These are phyloP conservation scores for Punctularia strigosozonata DNA, from an alignment of 768 basidiomycete genomes.

Conservation along the genomic window DNA sequence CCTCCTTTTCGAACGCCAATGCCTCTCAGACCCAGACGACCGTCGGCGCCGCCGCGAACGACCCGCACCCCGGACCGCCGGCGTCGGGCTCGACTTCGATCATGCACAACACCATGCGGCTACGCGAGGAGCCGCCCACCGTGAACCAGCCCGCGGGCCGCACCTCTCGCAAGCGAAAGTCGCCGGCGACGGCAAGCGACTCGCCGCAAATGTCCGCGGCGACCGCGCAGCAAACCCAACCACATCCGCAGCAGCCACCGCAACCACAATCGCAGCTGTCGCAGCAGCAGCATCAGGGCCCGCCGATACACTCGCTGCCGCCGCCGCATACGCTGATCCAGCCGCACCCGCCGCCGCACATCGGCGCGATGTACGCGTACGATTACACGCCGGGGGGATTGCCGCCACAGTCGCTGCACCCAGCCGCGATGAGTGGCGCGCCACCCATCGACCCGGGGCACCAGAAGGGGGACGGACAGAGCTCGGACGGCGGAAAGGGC, in stretches of 20 bases:
- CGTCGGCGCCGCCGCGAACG: not conserved
- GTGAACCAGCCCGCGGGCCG: constrained; percentile 28
- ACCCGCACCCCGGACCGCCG: not conserved
- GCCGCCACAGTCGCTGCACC: not conserved
- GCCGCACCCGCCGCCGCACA: constrained; percentile 12
- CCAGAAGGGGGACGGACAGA: not conserved
- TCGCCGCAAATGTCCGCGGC: constrained; percentile 8
- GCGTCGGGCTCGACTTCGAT: not conserved
- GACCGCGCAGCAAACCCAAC: constrained; percentile 10
- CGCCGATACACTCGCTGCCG: constrained; percentile 28
- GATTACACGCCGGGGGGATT: not conserved
- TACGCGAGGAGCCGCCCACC: constrained; percentile 42
- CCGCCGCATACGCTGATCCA: constrained; percentile 23
- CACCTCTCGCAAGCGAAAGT: constrained; percentile 53
- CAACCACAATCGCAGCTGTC: constrained; percentile 23
- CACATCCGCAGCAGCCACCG: constrained; percentile 18
- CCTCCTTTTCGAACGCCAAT: not conserved
- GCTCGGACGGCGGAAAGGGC: constrained; percentile 9
- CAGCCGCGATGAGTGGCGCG: not conserved
- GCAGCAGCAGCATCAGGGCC: constrained; percentile 31
- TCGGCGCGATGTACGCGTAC: not conserved
- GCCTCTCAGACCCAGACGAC: not conserved
- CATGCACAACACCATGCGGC: constrained; percentile 32
- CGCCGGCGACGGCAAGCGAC: constrained; percentile 35
- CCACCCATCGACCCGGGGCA: constrained; percentile 9